These are phyloP conservation scores for Fistulifera pelliculosa DNA, from an alignment of 108 stramenopile genomes.

Conservation along the genomic window DNA sequence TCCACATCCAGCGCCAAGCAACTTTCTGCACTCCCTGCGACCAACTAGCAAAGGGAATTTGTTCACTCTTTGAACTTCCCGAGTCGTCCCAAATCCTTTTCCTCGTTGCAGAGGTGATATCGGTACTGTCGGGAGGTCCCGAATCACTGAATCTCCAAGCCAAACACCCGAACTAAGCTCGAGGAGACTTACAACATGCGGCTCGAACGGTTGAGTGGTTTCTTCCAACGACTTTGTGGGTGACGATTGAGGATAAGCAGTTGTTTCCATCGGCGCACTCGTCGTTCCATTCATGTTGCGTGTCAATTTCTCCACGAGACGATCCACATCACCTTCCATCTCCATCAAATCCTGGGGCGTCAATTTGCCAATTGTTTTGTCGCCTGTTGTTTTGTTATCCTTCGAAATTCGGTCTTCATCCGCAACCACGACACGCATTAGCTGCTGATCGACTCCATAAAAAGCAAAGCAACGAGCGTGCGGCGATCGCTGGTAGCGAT, in stretches of 20 bases:
- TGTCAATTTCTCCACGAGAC: slow-evolving; percentile 31
- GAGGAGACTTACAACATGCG: slow-evolving; percentile 37
- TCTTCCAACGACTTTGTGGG: slow-evolving; percentile 1
- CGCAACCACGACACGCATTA: slow-evolving; percentile 36
- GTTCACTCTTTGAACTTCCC: slow-evolving; percentile 13
- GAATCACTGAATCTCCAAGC: slow-evolving; percentile 64
- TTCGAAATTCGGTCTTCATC: slow-evolving; percentile 24
- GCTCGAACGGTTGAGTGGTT: neutral
- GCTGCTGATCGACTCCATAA: slow-evolving; percentile 34
- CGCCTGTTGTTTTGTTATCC: slow-evolving; percentile 3
- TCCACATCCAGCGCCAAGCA: slow-evolving; percentile 60
- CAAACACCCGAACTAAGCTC: slow-evolving; percentile 61
- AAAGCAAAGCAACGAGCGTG: slow-evolving; percentile 50
- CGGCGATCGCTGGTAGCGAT: slow-evolving; percentile 49
- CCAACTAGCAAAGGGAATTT: slow-evolving; percentile 51
- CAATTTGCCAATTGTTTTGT: slow-evolving; percentile 5
- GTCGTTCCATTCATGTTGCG: slow-evolving; percentile 10
- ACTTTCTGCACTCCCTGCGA: slow-evolving; percentile 64
- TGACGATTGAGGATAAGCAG: too few relatives aligned
- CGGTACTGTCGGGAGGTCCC: slow-evolving; percentile 36
- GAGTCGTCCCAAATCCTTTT: slow-evolving; percentile 24
- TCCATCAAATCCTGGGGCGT: slow-evolving; percentile 30
- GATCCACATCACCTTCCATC: slow-evolving; percentile 38
- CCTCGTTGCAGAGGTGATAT: slow-evolving; percentile 11
- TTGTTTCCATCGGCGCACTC: too few relatives aligned